phyloP scores from a whole-genome alignment of 768 basidiomycete species.

The Tylopilus plumbeoviolaceoides region DNA sequence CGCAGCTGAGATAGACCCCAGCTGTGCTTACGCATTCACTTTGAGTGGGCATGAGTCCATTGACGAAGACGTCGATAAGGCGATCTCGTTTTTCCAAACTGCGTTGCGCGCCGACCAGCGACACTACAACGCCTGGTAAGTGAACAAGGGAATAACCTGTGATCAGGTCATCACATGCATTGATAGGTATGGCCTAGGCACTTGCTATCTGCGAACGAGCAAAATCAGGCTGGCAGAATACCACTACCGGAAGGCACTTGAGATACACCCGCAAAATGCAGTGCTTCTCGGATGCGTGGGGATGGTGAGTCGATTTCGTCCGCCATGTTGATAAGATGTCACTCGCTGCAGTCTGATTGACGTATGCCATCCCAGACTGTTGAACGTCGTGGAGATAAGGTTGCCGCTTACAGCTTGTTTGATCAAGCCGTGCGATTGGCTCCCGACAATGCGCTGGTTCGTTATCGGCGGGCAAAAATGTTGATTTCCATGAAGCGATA shows the following conservation, averaged over 20 bases:
- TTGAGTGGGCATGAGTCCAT: constrained; percentile 96
- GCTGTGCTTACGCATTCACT: constrained; percentile 94
- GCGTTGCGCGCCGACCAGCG: constrained; percentile 88
- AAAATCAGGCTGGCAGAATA: constrained; percentile 93
- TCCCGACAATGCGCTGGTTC: constrained; percentile 88
- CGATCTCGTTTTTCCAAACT: constrained; percentile 86
- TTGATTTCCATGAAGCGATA: constrained; percentile 82
- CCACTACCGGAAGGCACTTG: constrained; percentile 88
- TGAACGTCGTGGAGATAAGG: constrained; percentile 77
- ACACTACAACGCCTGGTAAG: constrained; percentile 98
- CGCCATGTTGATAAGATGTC: constrained; percentile 18
- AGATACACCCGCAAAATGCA: constrained; percentile 92
- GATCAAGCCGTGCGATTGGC: constrained; percentile 74
- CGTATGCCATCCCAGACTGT: constrained; percentile 57
- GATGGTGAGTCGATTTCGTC: constrained; percentile 62
- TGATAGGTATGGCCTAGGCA: constrained; percentile 97
- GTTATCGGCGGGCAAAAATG: constrained; percentile 91
- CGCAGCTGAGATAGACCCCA: constrained; percentile 83
- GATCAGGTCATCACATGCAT: constrained; percentile 25
- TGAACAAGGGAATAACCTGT: constrained; percentile 13
- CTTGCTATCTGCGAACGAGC: constrained; percentile 92
- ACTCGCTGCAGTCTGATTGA: constrained; percentile 8
- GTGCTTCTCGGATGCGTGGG: constrained; percentile 96
- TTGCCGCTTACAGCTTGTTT: constrained; percentile 73
- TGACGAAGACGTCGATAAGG: constrained; percentile 92